Evolutionary conservation across 2,329 filamentous ascomycete species (phyloP).

Genomic region (Fusarium udum): DNA sequence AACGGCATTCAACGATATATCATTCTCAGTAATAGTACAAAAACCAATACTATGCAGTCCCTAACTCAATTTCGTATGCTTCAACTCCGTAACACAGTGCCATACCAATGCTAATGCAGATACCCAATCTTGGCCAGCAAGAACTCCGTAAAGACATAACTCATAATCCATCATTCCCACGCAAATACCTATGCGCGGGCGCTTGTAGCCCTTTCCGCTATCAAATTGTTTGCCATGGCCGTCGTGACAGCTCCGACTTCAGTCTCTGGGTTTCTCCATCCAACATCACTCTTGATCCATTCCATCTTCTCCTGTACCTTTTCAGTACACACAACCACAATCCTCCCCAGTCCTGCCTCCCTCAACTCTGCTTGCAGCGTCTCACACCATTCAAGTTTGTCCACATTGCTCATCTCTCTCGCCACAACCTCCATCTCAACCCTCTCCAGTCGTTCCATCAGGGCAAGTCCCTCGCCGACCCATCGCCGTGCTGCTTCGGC

Average conservation of each 20-base stretch:
- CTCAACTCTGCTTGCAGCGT: slow-evolving; percentile 45
- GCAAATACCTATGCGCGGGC: neutral
- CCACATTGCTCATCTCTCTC: slow-evolving; percentile 43
- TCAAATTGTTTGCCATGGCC: neutral
- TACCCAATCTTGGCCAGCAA: neutral
- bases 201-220: neutral
- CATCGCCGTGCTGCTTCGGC: slow-evolving; percentile 30
- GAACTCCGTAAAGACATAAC: neutral
- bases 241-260: neutral
- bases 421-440: slow-evolving; percentile 55
- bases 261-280: slow-evolving; percentile 23
- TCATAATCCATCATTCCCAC: neutral
- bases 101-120: neutral
- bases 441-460: slow-evolving; percentile 46
- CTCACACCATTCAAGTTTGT: slow-evolving; percentile 51
- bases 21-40: neutral
- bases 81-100: neutral
- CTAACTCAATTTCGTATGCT: neutral
- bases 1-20: neutral
- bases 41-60: neutral
- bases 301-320: slow-evolving; percentile 41
- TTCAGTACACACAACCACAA: slow-evolving; percentile 41
- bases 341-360: slow-evolving; percentile 14
- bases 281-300: slow-evolving; percentile 37
- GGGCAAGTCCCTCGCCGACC: slow-evolving; percentile 45